Conservation (phyloP, 352 stramenopile genomes). For the Pythium diclinum region DNA sequence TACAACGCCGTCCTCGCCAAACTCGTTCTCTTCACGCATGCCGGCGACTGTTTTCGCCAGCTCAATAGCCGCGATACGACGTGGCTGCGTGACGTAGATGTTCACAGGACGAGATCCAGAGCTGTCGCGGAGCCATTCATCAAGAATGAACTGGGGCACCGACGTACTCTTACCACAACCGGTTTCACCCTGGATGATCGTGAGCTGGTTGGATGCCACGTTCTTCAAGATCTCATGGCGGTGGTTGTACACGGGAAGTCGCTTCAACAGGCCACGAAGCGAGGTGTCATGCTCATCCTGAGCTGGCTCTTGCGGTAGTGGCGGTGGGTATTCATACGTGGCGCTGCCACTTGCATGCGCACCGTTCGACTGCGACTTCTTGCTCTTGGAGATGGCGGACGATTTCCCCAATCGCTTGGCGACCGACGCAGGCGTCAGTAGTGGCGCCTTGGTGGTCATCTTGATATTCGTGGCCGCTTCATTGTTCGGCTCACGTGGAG, state of each 20-base stretch:
- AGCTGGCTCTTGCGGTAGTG: not conserved
- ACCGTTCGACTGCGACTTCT: not conserved
- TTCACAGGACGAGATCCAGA: constrained; percentile 65
- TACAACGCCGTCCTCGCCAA: constrained; percentile 56
- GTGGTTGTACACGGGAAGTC: constrained; percentile 86
- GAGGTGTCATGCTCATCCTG: not conserved
- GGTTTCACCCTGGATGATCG: constrained; percentile 92
- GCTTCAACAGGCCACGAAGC: constrained; percentile 53
- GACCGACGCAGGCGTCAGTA: constrained; percentile 21
- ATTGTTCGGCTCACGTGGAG: not conserved
- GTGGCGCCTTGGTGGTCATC: not conserved
- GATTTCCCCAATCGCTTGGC: constrained; percentile 18
- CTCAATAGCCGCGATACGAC: constrained; percentile 91
- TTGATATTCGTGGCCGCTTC: not conserved
- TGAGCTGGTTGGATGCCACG: constrained; percentile 80
- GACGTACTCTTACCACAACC: constrained; percentile 97
- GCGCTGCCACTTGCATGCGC: not conserved
- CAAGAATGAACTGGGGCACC: constrained; percentile 92
- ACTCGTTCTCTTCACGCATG: constrained; percentile 85
- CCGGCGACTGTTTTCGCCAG: constrained; percentile 89
- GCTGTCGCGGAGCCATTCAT: constrained; percentile 35
- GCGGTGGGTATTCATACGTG: not conserved
- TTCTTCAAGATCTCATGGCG: constrained; percentile 84
- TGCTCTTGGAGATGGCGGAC: constrained; percentile 7
- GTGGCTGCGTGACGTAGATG: constrained; percentile 95